Percentiles rank a stretch among this genome's conserved stretches.
Conservation (phyloP, 495 filamentous ascomycete species). For the Xylaria nigripes region DNA sequence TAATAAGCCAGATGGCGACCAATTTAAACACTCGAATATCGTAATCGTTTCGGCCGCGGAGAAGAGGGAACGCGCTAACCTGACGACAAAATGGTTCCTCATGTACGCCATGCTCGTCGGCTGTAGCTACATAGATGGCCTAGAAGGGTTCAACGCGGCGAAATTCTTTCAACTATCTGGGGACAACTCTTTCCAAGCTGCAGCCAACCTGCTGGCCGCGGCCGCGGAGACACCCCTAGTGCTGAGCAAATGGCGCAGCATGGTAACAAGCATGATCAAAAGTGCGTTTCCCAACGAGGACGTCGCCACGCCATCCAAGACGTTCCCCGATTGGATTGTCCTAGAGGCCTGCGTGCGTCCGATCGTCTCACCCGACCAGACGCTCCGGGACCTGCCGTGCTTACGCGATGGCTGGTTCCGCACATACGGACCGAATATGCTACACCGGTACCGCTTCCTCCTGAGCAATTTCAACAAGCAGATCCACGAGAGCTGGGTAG, state of each 20-base stretch:
- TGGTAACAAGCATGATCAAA: constrained; percentile 10
- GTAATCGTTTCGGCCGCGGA: constrained; percentile 13
- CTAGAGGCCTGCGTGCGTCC: constrained; percentile 4
- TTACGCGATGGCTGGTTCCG: constrained; percentile 14
- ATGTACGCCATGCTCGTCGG: constrained; percentile 19
- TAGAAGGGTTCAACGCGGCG: constrained; percentile 4
- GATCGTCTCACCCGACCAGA: constrained; percentile 9
- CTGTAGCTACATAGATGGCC: constrained; percentile 12
- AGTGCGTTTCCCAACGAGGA: constrained; percentile 3
- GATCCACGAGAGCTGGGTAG: constrained; percentile 9
- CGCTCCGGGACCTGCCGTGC: constrained; percentile 4
- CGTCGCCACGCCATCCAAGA: constrained; percentile 6
- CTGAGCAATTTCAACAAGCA: constrained; percentile 13
- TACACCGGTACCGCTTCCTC: constrained; percentile 10
- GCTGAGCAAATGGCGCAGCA: constrained; percentile 15
- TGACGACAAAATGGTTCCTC: constrained; percentile 13
- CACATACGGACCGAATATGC: constrained; percentile 11
- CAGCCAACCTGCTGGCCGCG: constrained; percentile 5
- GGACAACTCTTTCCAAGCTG: constrained; percentile 10
- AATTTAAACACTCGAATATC: constrained; percentile 11
- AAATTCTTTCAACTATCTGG: constrained; percentile 10
- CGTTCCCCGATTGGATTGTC: constrained; percentile 7
- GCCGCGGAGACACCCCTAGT: constrained; percentile 3
- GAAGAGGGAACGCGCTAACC: constrained; percentile 4
- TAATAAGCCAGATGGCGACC: constrained; percentile 10